Conservation (phyloP, 2,329 filamentous ascomycete species). For the Nannizziopsis barbatae region DNA sequence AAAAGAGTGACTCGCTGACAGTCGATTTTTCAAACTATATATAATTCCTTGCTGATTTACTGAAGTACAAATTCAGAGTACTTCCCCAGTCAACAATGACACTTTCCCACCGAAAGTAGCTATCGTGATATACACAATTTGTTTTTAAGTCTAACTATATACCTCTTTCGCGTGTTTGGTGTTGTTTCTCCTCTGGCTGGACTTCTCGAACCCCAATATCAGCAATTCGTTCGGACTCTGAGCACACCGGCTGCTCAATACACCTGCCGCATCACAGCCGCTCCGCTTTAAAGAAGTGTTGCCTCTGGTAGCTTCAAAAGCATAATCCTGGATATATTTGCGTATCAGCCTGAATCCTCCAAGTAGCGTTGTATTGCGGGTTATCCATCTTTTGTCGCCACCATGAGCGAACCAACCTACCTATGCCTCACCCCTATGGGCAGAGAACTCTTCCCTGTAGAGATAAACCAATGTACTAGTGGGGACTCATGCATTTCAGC, state of each 20-base stretch:
- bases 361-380: neutral
- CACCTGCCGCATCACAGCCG: too few species aligned
- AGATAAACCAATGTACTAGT: neutral
- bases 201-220: too few species aligned
- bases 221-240: too few species aligned
- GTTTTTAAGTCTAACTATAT: too few species aligned
- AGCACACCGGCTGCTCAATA: too few species aligned
- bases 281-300: too few species aligned
- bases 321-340: neutral
- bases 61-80: neutral
- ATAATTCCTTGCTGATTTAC: neutral
- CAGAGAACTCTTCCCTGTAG: neutral
- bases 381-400: neutral
- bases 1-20: neutral
- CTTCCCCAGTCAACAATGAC: neutral
- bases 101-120: too few species aligned
- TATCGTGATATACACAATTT: too few species aligned
- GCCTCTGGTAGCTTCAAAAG: too few species aligned
- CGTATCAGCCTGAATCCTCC: neutral
- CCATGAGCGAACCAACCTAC: constrained; percentile 7
- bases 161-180: too few species aligned
- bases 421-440: constrained; percentile 8
- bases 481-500: neutral
- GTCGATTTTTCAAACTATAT: neutral
- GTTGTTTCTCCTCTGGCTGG: too few species aligned